Percentiles rank a stretch among this genome's conserved stretches.
These are phyloP conservation scores for Erucastrum elatum DNA, from an alignment of 345 rosid genomes.

Conservation along the genomic window DNA sequence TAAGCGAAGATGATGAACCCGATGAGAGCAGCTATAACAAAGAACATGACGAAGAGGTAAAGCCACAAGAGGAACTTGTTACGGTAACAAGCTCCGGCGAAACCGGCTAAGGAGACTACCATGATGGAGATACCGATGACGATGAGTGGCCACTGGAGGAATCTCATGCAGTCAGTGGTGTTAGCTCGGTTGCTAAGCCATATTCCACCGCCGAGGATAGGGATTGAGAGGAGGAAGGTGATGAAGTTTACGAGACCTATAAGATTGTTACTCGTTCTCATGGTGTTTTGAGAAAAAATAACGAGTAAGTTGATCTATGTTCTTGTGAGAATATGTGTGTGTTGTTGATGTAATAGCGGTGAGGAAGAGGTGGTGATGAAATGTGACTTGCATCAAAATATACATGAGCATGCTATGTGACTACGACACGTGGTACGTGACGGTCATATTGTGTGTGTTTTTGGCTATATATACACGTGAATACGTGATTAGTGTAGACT, in stretches of 20 bases:
- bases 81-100: constrained; percentile 84
- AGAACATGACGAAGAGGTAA: constrained; percentile 84
- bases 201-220: constrained; percentile 93
- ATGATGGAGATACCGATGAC: constrained; percentile 72
- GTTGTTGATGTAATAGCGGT: constrained; percentile 31
- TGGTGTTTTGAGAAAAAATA: constrained; percentile 1
- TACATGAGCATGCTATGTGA: constrained; percentile 19
- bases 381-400: constrained; percentile 14
- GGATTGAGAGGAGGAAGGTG: constrained; percentile 81
- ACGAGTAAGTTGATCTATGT: constrained; percentile 1
- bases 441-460: not conserved
- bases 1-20: constrained; percentile 89
- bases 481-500: constrained; percentile 1
- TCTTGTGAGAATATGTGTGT: not conserved
- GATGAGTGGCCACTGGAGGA: constrained; percentile 93
- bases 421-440: constrained; percentile 32
- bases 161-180: constrained; percentile 85
- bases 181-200: constrained; percentile 93
- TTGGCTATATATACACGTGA: not conserved
- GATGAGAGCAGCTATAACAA: constrained; percentile 73
- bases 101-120: constrained; percentile 79
- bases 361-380: constrained; percentile 19
- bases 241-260: constrained; percentile 82
- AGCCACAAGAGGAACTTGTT: constrained; percentile 81
- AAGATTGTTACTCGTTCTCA: constrained; percentile 81